These are phyloP conservation scores for Rhodotorula sp. DNA, from an alignment of 1,284 basidiomycete genomes.

Conservation along the genomic window DNA sequence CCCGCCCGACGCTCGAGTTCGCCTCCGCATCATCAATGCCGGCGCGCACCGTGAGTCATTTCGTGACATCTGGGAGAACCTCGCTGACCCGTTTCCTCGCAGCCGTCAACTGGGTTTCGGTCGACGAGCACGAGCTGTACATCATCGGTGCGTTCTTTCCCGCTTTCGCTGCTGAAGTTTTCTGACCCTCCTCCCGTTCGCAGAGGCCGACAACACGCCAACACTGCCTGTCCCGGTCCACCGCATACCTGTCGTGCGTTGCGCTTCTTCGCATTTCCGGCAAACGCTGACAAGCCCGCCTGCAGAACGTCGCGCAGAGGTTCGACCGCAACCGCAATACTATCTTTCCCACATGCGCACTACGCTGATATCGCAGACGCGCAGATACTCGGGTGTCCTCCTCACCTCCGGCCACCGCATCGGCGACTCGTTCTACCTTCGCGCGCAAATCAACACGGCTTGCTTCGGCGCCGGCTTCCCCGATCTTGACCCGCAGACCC, in stretches of 20 bases:
- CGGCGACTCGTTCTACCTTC: conserved; percentile 46
- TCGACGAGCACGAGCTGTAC: conserved; percentile 39
- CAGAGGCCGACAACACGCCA: conserved; percentile 32
- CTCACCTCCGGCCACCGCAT: conserved; percentile 41
- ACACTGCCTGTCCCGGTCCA: conserved; percentile 12
- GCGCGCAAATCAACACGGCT: conserved; percentile 40
- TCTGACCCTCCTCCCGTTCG: too few relatives aligned
- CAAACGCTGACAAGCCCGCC: neutral
- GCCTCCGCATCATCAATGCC: conserved; percentile 58
- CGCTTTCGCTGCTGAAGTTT: neutral
- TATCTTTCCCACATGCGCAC: too few relatives aligned
- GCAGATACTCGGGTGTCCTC: conserved; percentile 44
- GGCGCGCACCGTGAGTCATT: conserved; percentile 48
- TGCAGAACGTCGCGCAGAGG: conserved; percentile 46
- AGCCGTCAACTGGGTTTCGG: conserved; percentile 34
- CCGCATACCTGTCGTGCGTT: conserved; percentile 18
- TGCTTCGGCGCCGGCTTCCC: conserved; percentile 9
- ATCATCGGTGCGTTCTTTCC: conserved; percentile 15
- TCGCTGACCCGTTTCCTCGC: neutral
- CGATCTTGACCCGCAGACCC: conserved; percentile 23
- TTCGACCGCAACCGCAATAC: too few relatives aligned
- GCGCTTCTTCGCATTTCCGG: neutral
- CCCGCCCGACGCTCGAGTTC: conserved; percentile 51
- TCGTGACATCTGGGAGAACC: neutral
- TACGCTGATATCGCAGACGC: too few relatives aligned